A percentile compares a stretch with the other conserved stretches of the same genome.
These are phyloP conservation scores for Coniochaeta sp. DNA, from an alignment of 2,329 filamentous ascomycete genomes.

Conservation along the genomic window DNA sequence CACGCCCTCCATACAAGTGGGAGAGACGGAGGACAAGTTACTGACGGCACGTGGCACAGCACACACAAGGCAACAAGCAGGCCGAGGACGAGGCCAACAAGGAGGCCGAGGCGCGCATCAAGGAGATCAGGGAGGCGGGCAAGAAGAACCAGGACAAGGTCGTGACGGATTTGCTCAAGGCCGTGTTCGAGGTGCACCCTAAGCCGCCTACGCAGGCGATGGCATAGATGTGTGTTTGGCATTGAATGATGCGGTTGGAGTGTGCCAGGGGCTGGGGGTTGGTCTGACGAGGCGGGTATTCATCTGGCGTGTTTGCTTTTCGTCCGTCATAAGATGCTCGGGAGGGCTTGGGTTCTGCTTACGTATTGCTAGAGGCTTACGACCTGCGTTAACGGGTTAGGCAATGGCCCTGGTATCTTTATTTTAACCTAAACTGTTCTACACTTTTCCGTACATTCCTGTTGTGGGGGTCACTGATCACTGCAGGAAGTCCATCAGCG, in stretches of 20 bases:
- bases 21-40: background rate
- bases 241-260: background rate
- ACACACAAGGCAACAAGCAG: conserved; percentile 80
- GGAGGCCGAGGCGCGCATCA: conserved; percentile 74
- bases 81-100: conserved; percentile 73
- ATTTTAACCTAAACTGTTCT: conserved; percentile 3
- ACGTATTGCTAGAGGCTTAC: background rate
- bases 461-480: background rate
- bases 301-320: background rate
- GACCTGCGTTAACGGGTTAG: background rate
- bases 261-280: background rate
- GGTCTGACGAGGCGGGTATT: background rate
- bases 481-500: conserved; percentile 43
- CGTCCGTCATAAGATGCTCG: no score
- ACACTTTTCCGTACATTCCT: conserved; percentile 6
- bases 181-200: conserved; percentile 80
- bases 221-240: background rate
- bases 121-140: conserved; percentile 74
- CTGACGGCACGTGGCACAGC: conserved; percentile 42
- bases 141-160: conserved; percentile 74
- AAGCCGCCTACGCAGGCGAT: conserved; percentile 35
- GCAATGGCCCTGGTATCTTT: conserved; percentile 3
- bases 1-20: no score
- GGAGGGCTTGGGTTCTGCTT: background rate
- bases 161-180: conserved; percentile 72